phyloP scores from a whole-genome alignment of 345 rosid genomes.

The Gynandropsis gynandra region DNA sequence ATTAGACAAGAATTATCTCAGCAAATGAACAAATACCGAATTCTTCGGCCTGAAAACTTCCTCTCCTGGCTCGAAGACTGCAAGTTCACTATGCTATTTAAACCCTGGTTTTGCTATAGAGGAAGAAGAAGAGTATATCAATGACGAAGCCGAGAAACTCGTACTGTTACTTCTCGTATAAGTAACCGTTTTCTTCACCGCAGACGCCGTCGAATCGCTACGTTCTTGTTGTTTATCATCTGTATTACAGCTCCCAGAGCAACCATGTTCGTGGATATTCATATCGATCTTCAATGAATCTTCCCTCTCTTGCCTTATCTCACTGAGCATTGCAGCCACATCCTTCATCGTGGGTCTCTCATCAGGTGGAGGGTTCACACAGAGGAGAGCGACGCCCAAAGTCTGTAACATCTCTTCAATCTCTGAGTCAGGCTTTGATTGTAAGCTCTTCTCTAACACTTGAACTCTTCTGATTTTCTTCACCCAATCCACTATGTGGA shows the following conservation, averaged over 20 bases:
- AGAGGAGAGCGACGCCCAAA: conserved; percentile 60
- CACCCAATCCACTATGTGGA: conserved; percentile 74
- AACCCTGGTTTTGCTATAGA: conserved; percentile 26
- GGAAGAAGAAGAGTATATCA: conserved; percentile 45
- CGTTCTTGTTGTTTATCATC: conserved; percentile 17
- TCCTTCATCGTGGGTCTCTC: conserved; percentile 76
- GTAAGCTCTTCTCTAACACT: conserved; percentile 40
- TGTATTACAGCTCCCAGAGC: conserved; percentile 23
- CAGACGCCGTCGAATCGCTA: conserved; percentile 20
- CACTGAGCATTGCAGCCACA: conserved; percentile 58
- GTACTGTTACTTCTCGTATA: conserved; percentile 39
- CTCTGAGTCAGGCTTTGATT: conserved; percentile 42
- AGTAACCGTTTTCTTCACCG: conserved; percentile 20
- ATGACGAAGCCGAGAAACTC: conserved; percentile 56
- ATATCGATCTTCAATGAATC: conserved; percentile 36
- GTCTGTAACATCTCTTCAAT: conserved; percentile 61
- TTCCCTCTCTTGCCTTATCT: conserved; percentile 54
- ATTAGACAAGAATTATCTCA: no score
- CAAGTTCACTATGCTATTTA: conserved; percentile 28
- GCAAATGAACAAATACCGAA: neutral
- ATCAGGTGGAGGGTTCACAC: conserved; percentile 47
- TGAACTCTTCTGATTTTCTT: conserved; percentile 39
- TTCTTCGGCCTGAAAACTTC: neutral
- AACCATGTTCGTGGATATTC: conserved; percentile 16
- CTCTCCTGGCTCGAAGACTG: conserved; percentile 2